Evolutionary conservation across 2,329 filamentous ascomycete species (phyloP).

Genomic region (Colletotrichum orbiculare): DNA sequence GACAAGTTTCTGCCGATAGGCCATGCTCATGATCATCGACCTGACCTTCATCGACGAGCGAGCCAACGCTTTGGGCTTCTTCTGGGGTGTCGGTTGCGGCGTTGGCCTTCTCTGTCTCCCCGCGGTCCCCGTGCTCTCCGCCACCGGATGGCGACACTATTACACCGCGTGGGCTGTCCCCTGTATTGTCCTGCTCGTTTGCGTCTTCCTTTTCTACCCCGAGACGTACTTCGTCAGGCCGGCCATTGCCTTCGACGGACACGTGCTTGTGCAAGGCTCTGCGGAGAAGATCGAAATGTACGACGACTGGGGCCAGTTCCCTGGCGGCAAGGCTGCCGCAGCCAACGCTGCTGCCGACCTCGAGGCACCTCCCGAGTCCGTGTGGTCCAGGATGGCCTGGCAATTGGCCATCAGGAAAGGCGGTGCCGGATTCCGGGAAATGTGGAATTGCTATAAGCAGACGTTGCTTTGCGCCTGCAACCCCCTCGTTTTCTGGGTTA

Average conservation of each 20-base stretch:
- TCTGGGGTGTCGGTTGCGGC: conserved; percentile 46
- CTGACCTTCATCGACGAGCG: conserved; percentile 52
- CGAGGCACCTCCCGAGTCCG: conserved; percentile 8
- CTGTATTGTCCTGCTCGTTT: conserved; percentile 40
- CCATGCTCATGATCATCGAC: conserved; percentile 50
- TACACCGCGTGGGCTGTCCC: conserved; percentile 46
- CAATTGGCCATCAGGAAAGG: conserved; percentile 26
- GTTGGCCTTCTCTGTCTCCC: conserved; percentile 44
- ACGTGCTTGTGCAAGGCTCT: conserved; percentile 49
- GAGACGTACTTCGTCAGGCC: conserved; percentile 55
- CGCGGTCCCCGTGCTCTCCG: conserved; percentile 40
- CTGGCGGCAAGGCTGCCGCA: background rate
- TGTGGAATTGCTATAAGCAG: conserved; percentile 39
- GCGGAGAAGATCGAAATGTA: conserved; percentile 52
- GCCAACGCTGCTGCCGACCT: conserved; percentile 9
- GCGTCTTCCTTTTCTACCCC: conserved; percentile 46
- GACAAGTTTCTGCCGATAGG: conserved; percentile 36
- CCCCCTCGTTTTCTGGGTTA: conserved; percentile 43
- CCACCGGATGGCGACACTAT: conserved; percentile 46
- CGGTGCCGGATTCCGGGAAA: conserved; percentile 32
- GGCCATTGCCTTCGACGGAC: conserved; percentile 52
- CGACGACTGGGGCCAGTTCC: conserved; percentile 44
- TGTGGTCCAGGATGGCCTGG: conserved; percentile 21
- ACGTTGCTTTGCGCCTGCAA: conserved; percentile 41
- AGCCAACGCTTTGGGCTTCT: conserved; percentile 46